Evolutionary conservation across 2,329 filamentous ascomycete genomes (phyloP).

Genomic region (Stenocarpella maydis): DNA sequence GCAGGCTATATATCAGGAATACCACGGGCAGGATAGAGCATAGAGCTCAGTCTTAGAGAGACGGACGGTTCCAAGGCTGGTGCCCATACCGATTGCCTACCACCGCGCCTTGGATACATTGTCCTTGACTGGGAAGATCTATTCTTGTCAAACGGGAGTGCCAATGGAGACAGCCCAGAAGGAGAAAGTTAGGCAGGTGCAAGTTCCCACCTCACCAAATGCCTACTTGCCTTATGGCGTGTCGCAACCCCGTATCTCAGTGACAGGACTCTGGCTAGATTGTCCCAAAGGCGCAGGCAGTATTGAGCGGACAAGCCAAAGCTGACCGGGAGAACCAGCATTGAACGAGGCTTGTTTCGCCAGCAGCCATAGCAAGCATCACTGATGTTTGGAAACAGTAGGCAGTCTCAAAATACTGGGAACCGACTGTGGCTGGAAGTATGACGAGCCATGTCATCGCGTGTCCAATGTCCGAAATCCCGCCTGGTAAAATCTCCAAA

Average conservation of each 20-base stretch:
- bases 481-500: background rate
- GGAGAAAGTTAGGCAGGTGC: background rate
- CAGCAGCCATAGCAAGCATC: background rate
- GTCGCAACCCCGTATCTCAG: background rate
- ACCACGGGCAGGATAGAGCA: background rate
- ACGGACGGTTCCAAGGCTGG: background rate
- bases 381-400: too few species aligned
- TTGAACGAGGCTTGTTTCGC: background rate
- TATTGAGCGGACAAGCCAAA: background rate
- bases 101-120: too few species aligned
- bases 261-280: too few species aligned
- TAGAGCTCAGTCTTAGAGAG: too few species aligned
- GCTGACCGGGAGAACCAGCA: too few species aligned
- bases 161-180: background rate
- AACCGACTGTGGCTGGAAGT: background rate
- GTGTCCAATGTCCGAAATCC: background rate
- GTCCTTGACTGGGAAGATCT: background rate
- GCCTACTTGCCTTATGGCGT: background rate
- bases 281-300: too few species aligned
- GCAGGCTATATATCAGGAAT: background rate
- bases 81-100: background rate
- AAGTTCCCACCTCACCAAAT: background rate
- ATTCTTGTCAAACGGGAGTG: background rate
- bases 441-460: background rate
- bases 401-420: too few species aligned